A percentile compares a stretch with the other conserved stretches of the same genome.
These are phyloP conservation scores for Trichoderma breve DNA, from an alignment of 2,329 filamentous ascomycete species.

Conservation along the genomic window DNA sequence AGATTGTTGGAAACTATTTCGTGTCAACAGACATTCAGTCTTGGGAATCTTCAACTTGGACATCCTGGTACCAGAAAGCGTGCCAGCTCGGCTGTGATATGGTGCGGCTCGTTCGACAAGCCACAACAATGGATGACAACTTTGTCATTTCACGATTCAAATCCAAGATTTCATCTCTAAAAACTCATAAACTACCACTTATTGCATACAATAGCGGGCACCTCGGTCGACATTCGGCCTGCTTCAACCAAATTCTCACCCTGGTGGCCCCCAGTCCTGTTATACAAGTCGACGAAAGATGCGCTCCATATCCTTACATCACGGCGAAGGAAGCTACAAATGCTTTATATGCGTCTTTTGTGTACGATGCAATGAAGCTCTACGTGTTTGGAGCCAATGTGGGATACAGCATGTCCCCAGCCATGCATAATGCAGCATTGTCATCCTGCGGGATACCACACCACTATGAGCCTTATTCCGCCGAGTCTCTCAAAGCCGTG, in stretches of 20 bases:
- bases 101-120: neutral
- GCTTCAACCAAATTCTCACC: slow-evolving; percentile 13
- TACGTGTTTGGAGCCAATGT: slow-evolving; percentile 15
- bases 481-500: neutral
- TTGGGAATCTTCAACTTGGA: slow-evolving; percentile 6
- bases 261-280: neutral
- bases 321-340: slow-evolving; percentile 11
- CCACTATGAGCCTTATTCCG: slow-evolving; percentile 2
- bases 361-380: slow-evolving; percentile 11
- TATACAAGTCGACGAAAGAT: neutral
- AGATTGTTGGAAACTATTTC: slow-evolving; percentile 10
- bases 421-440: slow-evolving; percentile 12
- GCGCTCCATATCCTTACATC: neutral
- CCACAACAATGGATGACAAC: slow-evolving; percentile 6
- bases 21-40: slow-evolving; percentile 5
- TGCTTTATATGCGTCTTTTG: slow-evolving; percentile 8
- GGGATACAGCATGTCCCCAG: slow-evolving; percentile 16
- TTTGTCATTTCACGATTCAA: neutral
- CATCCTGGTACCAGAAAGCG: slow-evolving; percentile 14
- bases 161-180: neutral
- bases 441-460: slow-evolving; percentile 8
- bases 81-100: slow-evolving; percentile 6
- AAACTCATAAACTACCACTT: neutral
- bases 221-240: slow-evolving; percentile 1
- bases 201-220: slow-evolving; percentile 2